Conservation (phyloP, 371 early-diverging fungal species). For the Sporodiniella umbellata region DNA sequence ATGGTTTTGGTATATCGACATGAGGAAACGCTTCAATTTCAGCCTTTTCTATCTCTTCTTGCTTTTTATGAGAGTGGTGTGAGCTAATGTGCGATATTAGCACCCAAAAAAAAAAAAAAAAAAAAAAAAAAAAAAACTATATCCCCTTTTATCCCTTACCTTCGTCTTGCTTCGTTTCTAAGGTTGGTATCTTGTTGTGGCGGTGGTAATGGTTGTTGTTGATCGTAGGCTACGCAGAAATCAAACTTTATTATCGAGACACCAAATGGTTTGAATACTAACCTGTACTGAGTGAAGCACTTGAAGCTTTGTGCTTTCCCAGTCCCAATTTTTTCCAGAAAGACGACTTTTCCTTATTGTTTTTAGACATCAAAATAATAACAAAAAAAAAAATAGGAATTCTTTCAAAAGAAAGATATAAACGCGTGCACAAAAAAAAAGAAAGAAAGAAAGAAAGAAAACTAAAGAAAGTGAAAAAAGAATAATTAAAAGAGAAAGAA, state of each 20-base stretch:
- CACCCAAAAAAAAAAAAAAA: neutral
- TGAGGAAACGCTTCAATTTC: neutral
- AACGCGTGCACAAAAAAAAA: neutral
- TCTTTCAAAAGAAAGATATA: no score
- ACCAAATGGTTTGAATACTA: no score
- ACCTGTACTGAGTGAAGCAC: neutral
- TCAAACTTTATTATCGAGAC: no score
- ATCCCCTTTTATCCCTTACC: no score
- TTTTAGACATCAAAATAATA: neutral
- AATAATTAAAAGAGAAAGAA: neutral
- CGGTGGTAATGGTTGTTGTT: no score
- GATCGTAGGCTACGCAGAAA: no score
- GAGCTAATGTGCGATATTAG: no score
- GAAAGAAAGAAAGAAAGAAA: neutral
- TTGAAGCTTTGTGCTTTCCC: slow-evolving; percentile 14
- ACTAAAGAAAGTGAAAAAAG: neutral
- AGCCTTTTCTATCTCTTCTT: neutral
- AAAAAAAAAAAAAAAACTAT: no score
- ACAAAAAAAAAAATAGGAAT: no score
- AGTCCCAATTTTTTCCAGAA: slow-evolving; percentile 19
- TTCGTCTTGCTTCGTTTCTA: no score
- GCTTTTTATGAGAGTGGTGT: neutral
- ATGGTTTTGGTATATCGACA: neutral
- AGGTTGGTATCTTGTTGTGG: no score
- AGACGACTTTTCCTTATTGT: slow-evolving; percentile 7